Evolutionary conservation across 2,329 filamentous ascomycete genomes (phyloP).

Genomic region (Fusarium sacchari): DNA sequence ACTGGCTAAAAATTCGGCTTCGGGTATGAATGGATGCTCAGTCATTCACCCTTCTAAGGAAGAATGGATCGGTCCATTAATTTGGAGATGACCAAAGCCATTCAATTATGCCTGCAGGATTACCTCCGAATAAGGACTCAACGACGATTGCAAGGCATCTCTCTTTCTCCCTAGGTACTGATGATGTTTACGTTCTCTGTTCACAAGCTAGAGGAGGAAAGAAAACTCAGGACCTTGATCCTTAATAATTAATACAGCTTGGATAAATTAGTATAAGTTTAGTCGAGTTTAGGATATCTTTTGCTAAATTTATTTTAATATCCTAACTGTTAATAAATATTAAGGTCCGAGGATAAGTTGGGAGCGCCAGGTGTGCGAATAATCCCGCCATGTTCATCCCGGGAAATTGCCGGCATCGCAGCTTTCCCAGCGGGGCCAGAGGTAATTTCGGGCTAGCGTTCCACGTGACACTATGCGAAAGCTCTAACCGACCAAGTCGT

Average conservation of each 20-base stretch:
- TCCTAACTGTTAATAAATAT: too few species aligned
- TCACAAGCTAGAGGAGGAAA: not conserved
- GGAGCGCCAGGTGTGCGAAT: conserved; percentile 31
- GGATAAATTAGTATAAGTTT: not conserved
- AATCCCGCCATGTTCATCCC: conserved; percentile 41
- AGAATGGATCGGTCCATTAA: not conserved
- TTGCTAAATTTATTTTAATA: not conserved
- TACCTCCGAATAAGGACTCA: conserved; percentile 3
- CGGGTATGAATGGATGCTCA: not conserved
- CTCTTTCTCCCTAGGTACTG: not conserved
- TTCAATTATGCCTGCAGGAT: conserved; percentile 1
- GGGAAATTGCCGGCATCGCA: conserved; percentile 48
- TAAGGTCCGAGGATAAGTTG: not conserved
- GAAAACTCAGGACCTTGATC: not conserved
- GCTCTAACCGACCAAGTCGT: conserved; percentile 57
- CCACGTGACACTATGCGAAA: conserved; percentile 54
- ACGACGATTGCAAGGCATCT: conserved; percentile 16
- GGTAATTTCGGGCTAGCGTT: conserved; percentile 45
- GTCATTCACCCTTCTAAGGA: not conserved
- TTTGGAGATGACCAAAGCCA: not conserved
- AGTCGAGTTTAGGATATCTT: not conserved
- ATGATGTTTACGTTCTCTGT: not conserved
- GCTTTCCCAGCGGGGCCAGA: conserved; percentile 31
- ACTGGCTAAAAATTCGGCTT: not conserved
- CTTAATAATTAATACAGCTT: not conserved